A percentile compares a stretch with the other conserved stretches of the same genome.
phyloP scores from a whole-genome alignment of 352 stramenopile species.

The Pythium graminicola region DNA sequence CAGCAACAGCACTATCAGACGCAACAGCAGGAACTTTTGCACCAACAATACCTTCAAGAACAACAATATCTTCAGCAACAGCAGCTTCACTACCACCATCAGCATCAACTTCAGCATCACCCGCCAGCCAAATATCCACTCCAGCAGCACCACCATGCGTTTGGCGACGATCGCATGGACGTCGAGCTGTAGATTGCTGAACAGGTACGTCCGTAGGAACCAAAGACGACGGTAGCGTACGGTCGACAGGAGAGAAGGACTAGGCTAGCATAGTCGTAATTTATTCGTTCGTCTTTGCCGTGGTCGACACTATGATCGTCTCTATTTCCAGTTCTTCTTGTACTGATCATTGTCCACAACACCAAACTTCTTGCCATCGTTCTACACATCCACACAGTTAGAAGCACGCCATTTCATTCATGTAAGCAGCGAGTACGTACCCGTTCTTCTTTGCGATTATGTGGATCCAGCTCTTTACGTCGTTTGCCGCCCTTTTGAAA shows the following conservation, averaged over 20 bases:
- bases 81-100: slow-evolving; percentile 1
- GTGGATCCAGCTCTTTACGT: slow-evolving; percentile 49
- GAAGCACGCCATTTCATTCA: too few relatives aligned
- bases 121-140: slow-evolving; percentile 2
- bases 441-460: slow-evolving; percentile 60
- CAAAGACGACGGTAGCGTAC: too few relatives aligned
- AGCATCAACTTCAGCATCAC: slow-evolving; percentile 9
- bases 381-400: slow-evolving; percentile 10
- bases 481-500: slow-evolving; percentile 75
- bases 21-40: slow-evolving; percentile 8
- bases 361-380: slow-evolving; percentile 57
- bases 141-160: background rate
- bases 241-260: background rate
- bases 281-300: slow-evolving; percentile 16
- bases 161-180: slow-evolving; percentile 19
- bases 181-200: slow-evolving; percentile 16
- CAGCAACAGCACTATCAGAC: slow-evolving; percentile 8
- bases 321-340: slow-evolving; percentile 78
- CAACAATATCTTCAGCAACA: slow-evolving; percentile 11
- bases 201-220: slow-evolving; percentile 12
- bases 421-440: too few relatives aligned
- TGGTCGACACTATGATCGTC: slow-evolving; percentile 18
- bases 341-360: slow-evolving; percentile 63
- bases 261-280: slow-evolving; percentile 8
- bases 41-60: slow-evolving; percentile 3